Base-by-base conservation (phyloP, 1,139 yeast species). In the Taiozyma sp. region DNA sequence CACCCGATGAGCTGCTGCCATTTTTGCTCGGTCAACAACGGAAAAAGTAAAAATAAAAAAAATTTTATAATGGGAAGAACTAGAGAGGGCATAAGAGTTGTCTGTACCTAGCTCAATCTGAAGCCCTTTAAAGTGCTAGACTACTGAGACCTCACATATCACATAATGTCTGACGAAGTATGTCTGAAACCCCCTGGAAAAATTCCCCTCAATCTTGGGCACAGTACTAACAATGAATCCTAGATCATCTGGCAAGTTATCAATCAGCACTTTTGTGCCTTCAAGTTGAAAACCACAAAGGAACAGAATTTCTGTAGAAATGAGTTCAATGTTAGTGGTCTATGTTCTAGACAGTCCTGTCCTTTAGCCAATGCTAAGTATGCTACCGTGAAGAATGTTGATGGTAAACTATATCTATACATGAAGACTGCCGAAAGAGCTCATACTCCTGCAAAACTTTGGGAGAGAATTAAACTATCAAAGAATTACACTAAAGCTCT, bases 351-450 rank as follows among this genome's bases (percentile, higher is more conserved):
- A 65, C 93, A 86, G 68, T 88, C 97, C 16, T 93, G 99, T 68
- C 99, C 99, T 4, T 75, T 93, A 54, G 99, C 99, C 30, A 93
- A 93, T 68, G 89, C 98, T 34, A 83, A 91, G 65, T 93, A 93
- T 71, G 98, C 99, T 38, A 93, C 99, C 0, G 96, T 93, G 48
- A 87, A 93, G 63, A 85, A 82, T 63, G 80, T 90, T 43, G 95
- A 91, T 61, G 99, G 99, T 23, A 81, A 83, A 66, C 74, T 93
- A 47, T 93, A 91, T 65, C 75, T 93, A 43, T 93, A 93, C 72
- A 93, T 93, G 93, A 93, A 93, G 69, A 93, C 98, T 1, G 96
- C 96, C 2, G 99, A 93, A 74, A 82, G 99, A 71, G 95, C 96
- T 27, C 99, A 93, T 67, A 87, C 90, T 62, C 99, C 99, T 14